phyloP scores from a whole-genome alignment of 2,329 filamentous ascomycete genomes.

The Ascochyta rabiei region DNA sequence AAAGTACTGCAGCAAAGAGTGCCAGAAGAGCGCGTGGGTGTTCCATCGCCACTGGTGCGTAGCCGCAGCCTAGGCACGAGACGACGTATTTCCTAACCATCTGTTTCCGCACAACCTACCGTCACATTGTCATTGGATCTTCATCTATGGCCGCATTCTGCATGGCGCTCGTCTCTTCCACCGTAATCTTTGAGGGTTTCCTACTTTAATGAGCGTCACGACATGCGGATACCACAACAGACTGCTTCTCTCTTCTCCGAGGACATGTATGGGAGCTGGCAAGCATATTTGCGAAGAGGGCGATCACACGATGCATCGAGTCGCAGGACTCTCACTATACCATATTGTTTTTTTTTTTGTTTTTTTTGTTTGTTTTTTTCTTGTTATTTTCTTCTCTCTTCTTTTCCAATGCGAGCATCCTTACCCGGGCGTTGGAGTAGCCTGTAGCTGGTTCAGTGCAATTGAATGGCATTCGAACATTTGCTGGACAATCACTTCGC shows the following conservation, averaged over 20 bases:
- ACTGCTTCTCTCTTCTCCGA: slow-evolving; percentile 37
- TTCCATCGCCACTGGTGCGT: slow-evolving; percentile 99
- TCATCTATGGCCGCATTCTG: slow-evolving; percentile 49
- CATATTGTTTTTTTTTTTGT: slow-evolving; percentile 33
- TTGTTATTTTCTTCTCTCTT: too few relatives aligned
- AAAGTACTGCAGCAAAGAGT: slow-evolving; percentile 99
- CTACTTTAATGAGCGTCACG: slow-evolving; percentile 50
- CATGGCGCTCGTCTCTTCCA: slow-evolving; percentile 46
- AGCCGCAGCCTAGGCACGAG: slow-evolving; percentile 61
- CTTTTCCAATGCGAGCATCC: slow-evolving; percentile 31
- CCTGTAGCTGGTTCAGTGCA: slow-evolving; percentile 23
- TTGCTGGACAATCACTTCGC: slow-evolving; percentile 1
- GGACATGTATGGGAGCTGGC: slow-evolving; percentile 37
- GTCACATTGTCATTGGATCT: slow-evolving; percentile 38
- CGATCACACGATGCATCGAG: slow-evolving; percentile 18
- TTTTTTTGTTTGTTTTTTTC: slow-evolving; percentile 21
- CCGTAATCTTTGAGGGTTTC: slow-evolving; percentile 40
- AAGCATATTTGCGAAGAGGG: slow-evolving; percentile 23
- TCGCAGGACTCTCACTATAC: slow-evolving; percentile 31
- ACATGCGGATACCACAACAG: slow-evolving; percentile 47
- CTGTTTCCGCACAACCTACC: slow-evolving; percentile 28
- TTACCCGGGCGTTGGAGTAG: slow-evolving; percentile 21
- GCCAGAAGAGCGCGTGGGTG: slow-evolving; percentile 98
- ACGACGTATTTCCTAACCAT: slow-evolving; percentile 26
- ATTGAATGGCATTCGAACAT: slow-evolving; percentile 25